Conservation (phyloP, 192 early-diverging fungal genomes). For the Entomortierella lignicola region DNA sequence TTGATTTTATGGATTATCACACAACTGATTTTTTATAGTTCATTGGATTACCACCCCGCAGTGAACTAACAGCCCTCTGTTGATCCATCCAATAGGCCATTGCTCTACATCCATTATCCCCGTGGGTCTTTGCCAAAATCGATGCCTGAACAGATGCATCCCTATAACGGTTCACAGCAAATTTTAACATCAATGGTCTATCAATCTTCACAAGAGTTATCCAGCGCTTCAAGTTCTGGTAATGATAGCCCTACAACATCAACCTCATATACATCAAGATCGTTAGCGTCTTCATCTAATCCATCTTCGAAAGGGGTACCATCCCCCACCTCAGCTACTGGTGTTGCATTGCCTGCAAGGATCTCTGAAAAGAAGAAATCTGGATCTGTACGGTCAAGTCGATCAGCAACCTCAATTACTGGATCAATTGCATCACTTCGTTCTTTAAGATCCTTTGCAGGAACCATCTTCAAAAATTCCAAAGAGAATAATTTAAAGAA, state of each 20-base stretch:
- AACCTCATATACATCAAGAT: background rate
- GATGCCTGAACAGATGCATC: conserved; percentile 13
- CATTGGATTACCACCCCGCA: too few species aligned
- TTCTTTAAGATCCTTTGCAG: conserved; percentile 12
- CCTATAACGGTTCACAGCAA: background rate
- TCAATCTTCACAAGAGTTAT: background rate
- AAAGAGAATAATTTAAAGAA: background rate
- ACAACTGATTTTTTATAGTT: too few species aligned
- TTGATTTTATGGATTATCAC: background rate
- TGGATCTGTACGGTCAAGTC: conserved; percentile 5
- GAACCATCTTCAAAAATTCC: conserved; percentile 5
- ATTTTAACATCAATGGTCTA: background rate
- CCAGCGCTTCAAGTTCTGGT: background rate
- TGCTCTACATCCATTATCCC: conserved; percentile 37
- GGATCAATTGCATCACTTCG: background rate
- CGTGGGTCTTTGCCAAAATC: conserved; percentile 17
- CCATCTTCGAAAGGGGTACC: background rate
- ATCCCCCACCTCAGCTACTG: background rate
- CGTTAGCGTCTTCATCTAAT: background rate
- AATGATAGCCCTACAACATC: background rate
- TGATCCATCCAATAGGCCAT: conserved; percentile 10
- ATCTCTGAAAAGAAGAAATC: background rate
- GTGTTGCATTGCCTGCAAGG: background rate
- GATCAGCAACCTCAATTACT: background rate
- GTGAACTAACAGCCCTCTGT: background rate